Evolutionary conservation across 345 rosid genomes (phyloP).

Genomic region (Gynandropsis gynandra): DNA sequence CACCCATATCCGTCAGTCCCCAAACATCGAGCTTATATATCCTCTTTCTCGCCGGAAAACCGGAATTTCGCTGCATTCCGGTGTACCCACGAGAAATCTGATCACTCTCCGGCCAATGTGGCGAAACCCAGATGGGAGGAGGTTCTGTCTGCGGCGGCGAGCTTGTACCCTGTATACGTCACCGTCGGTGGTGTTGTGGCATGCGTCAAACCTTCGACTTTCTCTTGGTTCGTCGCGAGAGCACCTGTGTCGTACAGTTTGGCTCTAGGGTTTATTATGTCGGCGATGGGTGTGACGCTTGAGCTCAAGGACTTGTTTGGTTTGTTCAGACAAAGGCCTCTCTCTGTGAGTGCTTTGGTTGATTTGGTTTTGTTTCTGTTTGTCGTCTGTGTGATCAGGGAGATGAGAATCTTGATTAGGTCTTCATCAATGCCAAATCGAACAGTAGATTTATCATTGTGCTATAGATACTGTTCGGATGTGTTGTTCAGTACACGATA

Average conservation of each 20-base stretch:
- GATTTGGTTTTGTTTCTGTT: background rate
- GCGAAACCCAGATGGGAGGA: constrained; percentile 40
- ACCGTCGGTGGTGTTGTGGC: constrained; percentile 46
- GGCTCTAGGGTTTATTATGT: constrained; percentile 51
- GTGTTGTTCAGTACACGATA: constrained; percentile 51
- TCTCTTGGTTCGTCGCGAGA: constrained; percentile 45
- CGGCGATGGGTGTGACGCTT: constrained; percentile 65
- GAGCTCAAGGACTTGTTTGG: constrained; percentile 48
- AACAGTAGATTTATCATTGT: background rate
- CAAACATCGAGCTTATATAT: background rate
- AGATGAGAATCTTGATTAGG: too few species aligned
- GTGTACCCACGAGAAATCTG: constrained; percentile 24
- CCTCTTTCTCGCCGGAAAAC: constrained; percentile 13
- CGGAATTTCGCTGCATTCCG: constrained; percentile 6
- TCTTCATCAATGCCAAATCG: too few species aligned
- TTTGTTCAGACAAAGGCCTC: constrained; percentile 46
- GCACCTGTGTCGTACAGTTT: constrained; percentile 50
- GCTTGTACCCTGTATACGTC: constrained; percentile 61
- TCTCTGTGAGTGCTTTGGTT: constrained; percentile 36
- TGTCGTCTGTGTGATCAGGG: too few species aligned
- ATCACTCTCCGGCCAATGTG: constrained; percentile 1
- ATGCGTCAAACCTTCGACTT: constrained; percentile 54
- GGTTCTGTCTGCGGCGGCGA: constrained; percentile 43
- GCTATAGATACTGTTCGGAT: constrained; percentile 57
- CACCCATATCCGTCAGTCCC: constrained; percentile 17